Percentiles rank a stretch among this genome's conserved stretches.
These are phyloP conservation scores for Mimosa bimucronata DNA, from an alignment of 306 rosid species.

Conservation along the genomic window DNA sequence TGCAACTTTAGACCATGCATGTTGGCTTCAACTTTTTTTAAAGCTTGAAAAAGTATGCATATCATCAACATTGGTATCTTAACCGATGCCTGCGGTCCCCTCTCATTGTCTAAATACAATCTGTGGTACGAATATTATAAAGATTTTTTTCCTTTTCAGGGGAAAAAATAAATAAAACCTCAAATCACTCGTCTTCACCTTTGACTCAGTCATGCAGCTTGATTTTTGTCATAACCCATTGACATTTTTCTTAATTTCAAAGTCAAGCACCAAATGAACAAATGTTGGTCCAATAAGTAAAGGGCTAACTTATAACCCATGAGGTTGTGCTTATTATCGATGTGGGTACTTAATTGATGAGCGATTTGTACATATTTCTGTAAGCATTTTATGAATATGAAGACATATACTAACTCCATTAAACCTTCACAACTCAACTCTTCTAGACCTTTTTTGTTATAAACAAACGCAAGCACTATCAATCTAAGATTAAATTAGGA, in stretches of 20 bases:
- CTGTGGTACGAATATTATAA: slow-evolving; percentile 27
- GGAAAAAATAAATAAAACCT: not conserved
- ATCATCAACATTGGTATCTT: slow-evolving; percentile 29
- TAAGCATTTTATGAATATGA: too few species aligned
- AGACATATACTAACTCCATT: too few species aligned
- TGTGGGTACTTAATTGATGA: too few species aligned
- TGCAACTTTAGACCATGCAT: slow-evolving; percentile 46
- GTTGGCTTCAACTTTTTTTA: slow-evolving; percentile 47
- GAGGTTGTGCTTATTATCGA: too few species aligned
- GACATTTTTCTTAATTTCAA: not conserved
- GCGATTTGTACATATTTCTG: too few species aligned
- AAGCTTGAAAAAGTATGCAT: slow-evolving; percentile 52
- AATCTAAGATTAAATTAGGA: too few species aligned
- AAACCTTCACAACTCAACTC: too few species aligned
- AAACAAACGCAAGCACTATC: too few species aligned
- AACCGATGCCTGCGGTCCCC: slow-evolving; percentile 30
- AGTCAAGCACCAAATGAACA: too few species aligned
- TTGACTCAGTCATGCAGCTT: not conserved
- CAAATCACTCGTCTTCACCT: not conserved
- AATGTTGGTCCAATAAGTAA: too few species aligned
- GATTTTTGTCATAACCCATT: not conserved
- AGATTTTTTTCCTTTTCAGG: not conserved
- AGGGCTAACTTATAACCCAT: too few species aligned
- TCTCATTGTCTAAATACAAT: slow-evolving; percentile 35
- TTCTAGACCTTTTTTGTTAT: too few species aligned